These are phyloP conservation scores for Penicillium coprophilum DNA, from an alignment of 495 filamentous ascomycete genomes.

Conservation along the genomic window DNA sequence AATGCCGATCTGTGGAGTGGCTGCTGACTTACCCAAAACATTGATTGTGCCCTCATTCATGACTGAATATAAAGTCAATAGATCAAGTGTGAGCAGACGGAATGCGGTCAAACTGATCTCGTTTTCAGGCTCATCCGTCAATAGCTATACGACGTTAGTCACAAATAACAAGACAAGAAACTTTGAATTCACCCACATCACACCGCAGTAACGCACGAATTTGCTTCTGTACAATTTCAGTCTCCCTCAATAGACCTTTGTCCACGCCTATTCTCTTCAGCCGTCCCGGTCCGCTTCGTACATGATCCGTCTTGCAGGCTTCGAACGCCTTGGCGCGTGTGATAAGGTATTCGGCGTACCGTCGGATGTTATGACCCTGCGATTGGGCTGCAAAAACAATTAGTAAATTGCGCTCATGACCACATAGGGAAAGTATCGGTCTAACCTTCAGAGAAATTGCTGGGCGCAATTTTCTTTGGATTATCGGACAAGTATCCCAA, in stretches of 20 bases:
- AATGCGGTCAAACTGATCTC: constrained; percentile 98
- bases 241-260: constrained; percentile 90
- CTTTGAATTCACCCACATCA: constrained; percentile 60
- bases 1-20: neutral
- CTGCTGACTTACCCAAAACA: constrained; percentile 69
- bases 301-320: constrained; percentile 85
- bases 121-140: constrained; percentile 88
- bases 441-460: constrained; percentile 89
- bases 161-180: constrained; percentile 16
- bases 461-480: constrained; percentile 80
- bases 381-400: constrained; percentile 64
- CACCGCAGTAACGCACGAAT: constrained; percentile 84
- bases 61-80: constrained; percentile 87
- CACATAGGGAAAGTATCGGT: constrained; percentile 12
- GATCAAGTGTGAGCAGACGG: constrained; percentile 83
- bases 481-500: constrained; percentile 81
- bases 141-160: constrained; percentile 59
- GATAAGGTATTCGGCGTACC: constrained; percentile 85
- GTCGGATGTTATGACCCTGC: constrained; percentile 90
- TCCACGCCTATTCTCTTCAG: constrained; percentile 86
- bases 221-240: constrained; percentile 86
- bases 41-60: constrained; percentile 99
- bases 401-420: constrained; percentile 10
- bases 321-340: constrained; percentile 79
- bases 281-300: constrained; percentile 75